Evolutionary conservation across 2,329 filamentous ascomycete genomes (phyloP).

Genomic region (Pseudogymnoascus sp.): DNA sequence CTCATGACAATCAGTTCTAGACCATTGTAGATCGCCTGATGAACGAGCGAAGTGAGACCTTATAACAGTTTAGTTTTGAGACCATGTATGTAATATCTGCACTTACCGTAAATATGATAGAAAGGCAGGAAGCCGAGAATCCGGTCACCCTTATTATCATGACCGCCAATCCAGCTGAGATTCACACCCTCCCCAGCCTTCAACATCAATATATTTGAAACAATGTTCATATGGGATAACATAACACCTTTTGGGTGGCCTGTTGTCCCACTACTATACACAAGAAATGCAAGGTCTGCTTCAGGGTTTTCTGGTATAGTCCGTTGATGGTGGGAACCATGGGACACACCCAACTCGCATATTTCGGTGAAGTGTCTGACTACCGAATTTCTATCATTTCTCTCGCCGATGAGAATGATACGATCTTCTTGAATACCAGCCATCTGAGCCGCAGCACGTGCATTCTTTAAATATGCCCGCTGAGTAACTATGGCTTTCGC

Average conservation of each 20-base stretch:
- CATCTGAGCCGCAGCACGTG: constrained; percentile 53
- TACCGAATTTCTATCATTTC: constrained; percentile 44
- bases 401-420: constrained; percentile 66
- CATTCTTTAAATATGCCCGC: constrained; percentile 50
- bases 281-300: constrained; percentile 56
- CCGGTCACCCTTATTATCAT: constrained; percentile 52
- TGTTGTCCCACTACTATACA: constrained; percentile 75
- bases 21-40: constrained; percentile 55
- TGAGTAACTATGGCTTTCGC: constrained; percentile 69
- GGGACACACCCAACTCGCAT: constrained; percentile 46
- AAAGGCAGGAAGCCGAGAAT: constrained; percentile 71
- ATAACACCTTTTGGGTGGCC: constrained; percentile 79
- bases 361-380: constrained; percentile 57
- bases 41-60: constrained; percentile 60
- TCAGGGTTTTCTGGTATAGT: constrained; percentile 51
- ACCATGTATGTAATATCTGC: neutral
- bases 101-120: constrained; percentile 58
- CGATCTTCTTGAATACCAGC: constrained; percentile 59
- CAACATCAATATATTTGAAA: constrained; percentile 35
- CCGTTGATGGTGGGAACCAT: constrained; percentile 37
- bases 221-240: constrained; percentile 29
- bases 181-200: constrained; percentile 42
- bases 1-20: constrained; percentile 60
- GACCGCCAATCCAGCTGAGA: constrained; percentile 44
- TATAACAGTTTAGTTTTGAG: constrained; percentile 13